phyloP scores from a whole-genome alignment of 2,329 filamentous ascomycete genomes.

The Ploettnerulaceae sp. region DNA sequence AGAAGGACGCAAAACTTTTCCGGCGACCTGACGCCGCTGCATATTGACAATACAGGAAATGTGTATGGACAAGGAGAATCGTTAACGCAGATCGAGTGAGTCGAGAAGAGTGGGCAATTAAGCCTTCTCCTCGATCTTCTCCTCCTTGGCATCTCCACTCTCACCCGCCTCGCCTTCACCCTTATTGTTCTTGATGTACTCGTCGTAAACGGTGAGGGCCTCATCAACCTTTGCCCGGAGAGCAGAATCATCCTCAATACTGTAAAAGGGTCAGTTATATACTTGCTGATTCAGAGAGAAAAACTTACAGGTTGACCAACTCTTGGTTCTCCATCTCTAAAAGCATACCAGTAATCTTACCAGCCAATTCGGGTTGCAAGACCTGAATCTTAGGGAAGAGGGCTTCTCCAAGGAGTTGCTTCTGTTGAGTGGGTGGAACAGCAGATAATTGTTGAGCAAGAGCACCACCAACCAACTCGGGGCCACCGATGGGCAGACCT shows the following conservation, averaged over 20 bases:
- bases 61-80: conserved; percentile 21
- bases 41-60: conserved; percentile 32
- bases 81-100: conserved; percentile 17
- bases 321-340: conserved; percentile 98
- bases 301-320: conserved; percentile 87
- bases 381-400: conserved; percentile 98
- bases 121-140: conserved; percentile 49
- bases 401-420: conserved; percentile 96
- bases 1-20: conserved; percentile 33
- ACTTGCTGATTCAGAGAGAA: not conserved
- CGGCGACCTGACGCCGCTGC: conserved; percentile 27
- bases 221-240: conserved; percentile 96
- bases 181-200: conserved; percentile 76
- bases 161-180: conserved; percentile 36
- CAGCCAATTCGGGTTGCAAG: conserved; percentile 90
- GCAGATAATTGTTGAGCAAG: conserved; percentile 55
- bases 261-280: conserved; percentile 39
- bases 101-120: conserved; percentile 36
- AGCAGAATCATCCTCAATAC: conserved; percentile 82
- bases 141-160: conserved; percentile 43
- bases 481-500: conserved; percentile 28
- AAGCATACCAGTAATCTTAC: conserved; percentile 99
- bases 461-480: conserved; percentile 36
- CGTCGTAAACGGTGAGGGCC: conserved; percentile 94
- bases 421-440: conserved; percentile 70